A percentile compares a stretch with the other conserved stretches of the same genome.
Conservation (phyloP, 148 eudicot species). For the Agrostemma githago region DNA sequence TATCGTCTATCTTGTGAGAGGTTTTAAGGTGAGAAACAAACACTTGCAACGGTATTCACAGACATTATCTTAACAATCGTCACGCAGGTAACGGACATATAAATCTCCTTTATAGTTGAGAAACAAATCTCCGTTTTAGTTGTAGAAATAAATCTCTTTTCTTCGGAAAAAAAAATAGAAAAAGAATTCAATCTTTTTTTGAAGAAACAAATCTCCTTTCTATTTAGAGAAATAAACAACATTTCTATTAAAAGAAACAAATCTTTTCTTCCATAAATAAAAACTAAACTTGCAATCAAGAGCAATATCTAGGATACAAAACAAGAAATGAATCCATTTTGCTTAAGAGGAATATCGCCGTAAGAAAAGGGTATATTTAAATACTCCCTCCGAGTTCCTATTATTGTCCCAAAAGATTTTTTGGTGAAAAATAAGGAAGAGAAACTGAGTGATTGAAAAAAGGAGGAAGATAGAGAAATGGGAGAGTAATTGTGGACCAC, state of each 20-base stretch:
- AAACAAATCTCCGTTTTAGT: neutral
- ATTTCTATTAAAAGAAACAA: neutral
- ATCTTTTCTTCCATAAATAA: neutral
- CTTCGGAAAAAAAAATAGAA: neutral
- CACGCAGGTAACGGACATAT: no score
- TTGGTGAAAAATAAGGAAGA: no score
- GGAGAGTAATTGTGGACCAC: no score
- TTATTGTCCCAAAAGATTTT: no score
- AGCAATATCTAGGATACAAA: neutral
- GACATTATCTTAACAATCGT: no score
- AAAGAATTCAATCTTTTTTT: neutral
- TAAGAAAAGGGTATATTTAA: neutral
- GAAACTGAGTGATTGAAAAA: no score
- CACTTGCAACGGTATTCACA: no score
- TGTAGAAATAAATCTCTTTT: neutral
- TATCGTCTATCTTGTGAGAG: no score
- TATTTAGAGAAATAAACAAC: neutral
- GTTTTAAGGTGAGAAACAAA: no score
- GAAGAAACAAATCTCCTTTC: neutral
- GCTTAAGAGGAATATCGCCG: neutral
- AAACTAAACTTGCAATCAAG: no score
- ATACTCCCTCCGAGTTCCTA: no score
- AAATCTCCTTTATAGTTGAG: slow-evolving; percentile 6
- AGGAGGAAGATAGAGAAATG: no score
- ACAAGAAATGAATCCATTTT: neutral